A percentile compares a stretch with the other conserved stretches of the same genome.
These are phyloP conservation scores for Trichoderma koningii DNA, from an alignment of 2,329 filamentous ascomycete species.

Conservation along the genomic window DNA sequence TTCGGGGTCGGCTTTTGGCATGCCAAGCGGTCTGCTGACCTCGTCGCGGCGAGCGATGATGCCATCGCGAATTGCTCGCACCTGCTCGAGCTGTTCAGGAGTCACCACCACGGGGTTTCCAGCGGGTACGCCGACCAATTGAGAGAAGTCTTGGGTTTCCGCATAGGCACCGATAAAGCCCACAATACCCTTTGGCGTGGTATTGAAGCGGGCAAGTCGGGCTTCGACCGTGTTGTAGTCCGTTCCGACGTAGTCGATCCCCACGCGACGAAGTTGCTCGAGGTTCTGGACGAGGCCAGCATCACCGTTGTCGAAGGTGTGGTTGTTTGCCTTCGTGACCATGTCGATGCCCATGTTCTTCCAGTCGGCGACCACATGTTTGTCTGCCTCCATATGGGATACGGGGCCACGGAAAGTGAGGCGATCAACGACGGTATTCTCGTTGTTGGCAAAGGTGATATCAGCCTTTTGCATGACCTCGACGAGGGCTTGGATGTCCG, in stretches of 20 bases:
- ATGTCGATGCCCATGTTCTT: slow-evolving; percentile 20
- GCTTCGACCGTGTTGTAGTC: slow-evolving; percentile 14
- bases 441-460: slow-evolving; percentile 21
- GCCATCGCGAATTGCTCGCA: slow-evolving; percentile 10
- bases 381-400: slow-evolving; percentile 20
- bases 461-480: slow-evolving; percentile 14
- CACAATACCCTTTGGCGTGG: slow-evolving; percentile 13
- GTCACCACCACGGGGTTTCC: slow-evolving; percentile 6
- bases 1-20: background rate
- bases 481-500: slow-evolving; percentile 14
- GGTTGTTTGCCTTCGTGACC: slow-evolving; percentile 16
- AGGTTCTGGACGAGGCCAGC: slow-evolving; percentile 13
- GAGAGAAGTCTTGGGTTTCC: slow-evolving; percentile 11
- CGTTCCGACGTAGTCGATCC: slow-evolving; percentile 14
- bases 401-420: slow-evolving; percentile 12
- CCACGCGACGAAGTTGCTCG: slow-evolving; percentile 17
- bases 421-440: slow-evolving; percentile 22
- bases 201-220: slow-evolving; percentile 12
- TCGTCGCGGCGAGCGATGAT: background rate
- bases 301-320: slow-evolving; percentile 14
- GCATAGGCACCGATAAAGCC: slow-evolving; percentile 15
- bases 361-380: slow-evolving; percentile 10
- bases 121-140: slow-evolving; percentile 3
- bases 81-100: background rate
- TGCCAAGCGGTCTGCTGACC: background rate